A percentile compares a stretch with the other conserved stretches of the same genome.
These are phyloP conservation scores for Kregervanrija delftensis DNA, from an alignment of 805 yeast genomes.

Conservation along the genomic window DNA sequence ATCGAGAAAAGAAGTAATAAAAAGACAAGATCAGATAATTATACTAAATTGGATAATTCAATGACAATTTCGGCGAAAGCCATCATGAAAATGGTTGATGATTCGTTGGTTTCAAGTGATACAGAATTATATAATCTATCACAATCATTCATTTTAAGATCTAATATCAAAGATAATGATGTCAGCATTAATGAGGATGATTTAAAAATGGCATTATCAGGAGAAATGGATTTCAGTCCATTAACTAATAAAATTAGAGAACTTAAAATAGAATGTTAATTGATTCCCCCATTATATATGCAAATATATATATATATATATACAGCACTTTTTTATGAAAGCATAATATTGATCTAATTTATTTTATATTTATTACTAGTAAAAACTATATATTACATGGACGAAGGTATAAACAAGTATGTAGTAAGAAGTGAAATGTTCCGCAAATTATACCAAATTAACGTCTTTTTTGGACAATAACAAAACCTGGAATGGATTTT, in stretches of 20 bases:
- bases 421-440: too few relatives aligned
- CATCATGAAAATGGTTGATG: slow-evolving; percentile 32
- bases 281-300: too few relatives aligned
- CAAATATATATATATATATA: neutral
- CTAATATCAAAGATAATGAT: slow-evolving; percentile 7
- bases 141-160: slow-evolving; percentile 10
- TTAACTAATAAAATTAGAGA: slow-evolving; percentile 1
- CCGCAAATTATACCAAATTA: too few relatives aligned
- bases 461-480: slow-evolving; percentile 30
- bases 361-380: too few relatives aligned
- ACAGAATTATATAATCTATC: slow-evolving; percentile 22
- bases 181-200: slow-evolving; percentile 27
- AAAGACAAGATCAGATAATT: slow-evolving; percentile 11
- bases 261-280: neutral
- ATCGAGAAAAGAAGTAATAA: slow-evolving; percentile 7
- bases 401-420: too few relatives aligned
- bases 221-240: slow-evolving; percentile 1
- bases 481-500: slow-evolving; percentile 61
- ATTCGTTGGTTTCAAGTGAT: slow-evolving; percentile 31
- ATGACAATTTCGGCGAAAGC: slow-evolving; percentile 31
- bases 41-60: slow-evolving; percentile 29
- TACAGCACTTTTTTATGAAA: neutral
- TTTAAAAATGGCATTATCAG: slow-evolving; percentile 19
- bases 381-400: too few relatives aligned
- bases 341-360: neutral